Evolutionary conservation across 2,329 filamentous ascomycete species (phyloP).

Genomic region (Thermoascus crustaceus): DNA sequence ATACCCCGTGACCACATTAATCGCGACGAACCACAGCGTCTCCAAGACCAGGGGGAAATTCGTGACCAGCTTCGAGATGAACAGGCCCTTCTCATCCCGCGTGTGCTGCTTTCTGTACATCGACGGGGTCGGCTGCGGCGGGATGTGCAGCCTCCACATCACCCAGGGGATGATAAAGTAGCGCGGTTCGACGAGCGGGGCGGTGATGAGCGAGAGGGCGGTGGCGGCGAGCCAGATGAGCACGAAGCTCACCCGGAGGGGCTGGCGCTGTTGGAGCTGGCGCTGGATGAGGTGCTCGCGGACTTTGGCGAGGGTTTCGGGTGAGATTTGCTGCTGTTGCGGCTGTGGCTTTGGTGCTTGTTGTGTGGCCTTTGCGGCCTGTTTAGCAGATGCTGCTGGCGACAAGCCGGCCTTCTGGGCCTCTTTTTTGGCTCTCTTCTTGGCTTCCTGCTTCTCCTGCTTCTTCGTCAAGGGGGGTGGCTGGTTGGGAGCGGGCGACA

Average conservation of each 20-base stretch:
- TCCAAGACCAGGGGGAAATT: slow-evolving; percentile 38
- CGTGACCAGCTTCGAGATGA: slow-evolving; percentile 18
- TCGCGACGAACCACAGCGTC: slow-evolving; percentile 48
- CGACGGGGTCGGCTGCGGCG: slow-evolving; percentile 34
- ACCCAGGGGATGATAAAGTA: slow-evolving; percentile 97
- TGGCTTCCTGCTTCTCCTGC: slow-evolving; percentile 14
- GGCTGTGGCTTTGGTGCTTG: slow-evolving; percentile 10
- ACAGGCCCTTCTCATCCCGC: slow-evolving; percentile 15
- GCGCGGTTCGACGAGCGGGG: slow-evolving; percentile 85
- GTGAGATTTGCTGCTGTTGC: slow-evolving; percentile 17
- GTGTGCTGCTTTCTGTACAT: slow-evolving; percentile 20
- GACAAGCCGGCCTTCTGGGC: no score
- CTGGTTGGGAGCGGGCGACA: slow-evolving; percentile 9
- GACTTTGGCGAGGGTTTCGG: slow-evolving; percentile 21
- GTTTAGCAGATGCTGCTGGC: slow-evolving; percentile 14
- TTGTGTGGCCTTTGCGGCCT: not conserved
- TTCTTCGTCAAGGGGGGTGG: slow-evolving; percentile 9
- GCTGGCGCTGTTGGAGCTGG: slow-evolving; percentile 19
- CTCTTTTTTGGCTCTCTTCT: slow-evolving; percentile 16
- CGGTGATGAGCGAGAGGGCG: slow-evolving; percentile 70
- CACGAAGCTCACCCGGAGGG: slow-evolving; percentile 43
- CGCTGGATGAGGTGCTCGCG: slow-evolving; percentile 23
- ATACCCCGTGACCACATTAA: slow-evolving; percentile 48
- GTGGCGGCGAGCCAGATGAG: slow-evolving; percentile 62
- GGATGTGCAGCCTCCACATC: slow-evolving; percentile 77